Evolutionary conservation across 495 filamentous ascomycete genomes (phyloP).

Genomic region (Neurospora sublineolata): DNA sequence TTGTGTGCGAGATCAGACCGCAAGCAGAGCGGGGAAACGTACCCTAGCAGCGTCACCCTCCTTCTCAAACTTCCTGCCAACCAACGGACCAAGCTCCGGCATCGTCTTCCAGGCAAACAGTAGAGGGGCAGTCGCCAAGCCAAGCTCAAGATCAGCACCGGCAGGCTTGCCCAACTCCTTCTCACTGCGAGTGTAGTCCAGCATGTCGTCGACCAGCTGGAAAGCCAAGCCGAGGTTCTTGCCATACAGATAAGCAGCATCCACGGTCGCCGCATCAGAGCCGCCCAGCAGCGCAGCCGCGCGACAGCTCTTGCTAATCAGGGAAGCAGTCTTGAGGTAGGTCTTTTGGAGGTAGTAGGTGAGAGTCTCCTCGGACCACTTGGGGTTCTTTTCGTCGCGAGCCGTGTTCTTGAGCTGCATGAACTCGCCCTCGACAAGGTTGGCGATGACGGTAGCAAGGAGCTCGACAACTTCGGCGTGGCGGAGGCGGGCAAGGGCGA

Average conservation of each 20-base stretch:
- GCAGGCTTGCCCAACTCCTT: conserved; percentile 87
- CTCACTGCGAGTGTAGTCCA: conserved; percentile 83
- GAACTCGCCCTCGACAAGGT: conserved; percentile 95
- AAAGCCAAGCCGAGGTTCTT: conserved; percentile 90
- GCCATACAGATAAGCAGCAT: conserved; percentile 84
- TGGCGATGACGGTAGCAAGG: conserved; percentile 90
- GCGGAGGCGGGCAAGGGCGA: conserved; percentile 79
- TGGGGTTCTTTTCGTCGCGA: conserved; percentile 67
- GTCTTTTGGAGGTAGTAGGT: conserved; percentile 98
- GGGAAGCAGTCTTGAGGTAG: conserved; percentile 87
- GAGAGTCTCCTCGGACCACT: conserved; percentile 76
- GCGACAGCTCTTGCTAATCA: conserved; percentile 92
- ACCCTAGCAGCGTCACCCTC: conserved; percentile 79
- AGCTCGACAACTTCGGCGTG: conserved; percentile 92
- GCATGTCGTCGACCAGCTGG: conserved; percentile 96
- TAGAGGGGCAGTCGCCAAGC: conserved; percentile 88
- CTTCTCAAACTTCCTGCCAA: conserved; percentile 77
- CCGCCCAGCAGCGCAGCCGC: conserved; percentile 79
- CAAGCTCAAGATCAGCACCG: conserved; percentile 86
- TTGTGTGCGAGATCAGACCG: background rate
- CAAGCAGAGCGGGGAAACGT: conserved; percentile 17
- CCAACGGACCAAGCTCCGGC: conserved; percentile 71
- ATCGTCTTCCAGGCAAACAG: conserved; percentile 93
- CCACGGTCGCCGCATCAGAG: conserved; percentile 64
- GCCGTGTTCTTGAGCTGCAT: conserved; percentile 98